Evolutionary conservation across 192 early-diverging fungal species (phyloP), one percentile per base, ranked within the genome.

Genomic region (Powellomyces hirtus): DNA sequence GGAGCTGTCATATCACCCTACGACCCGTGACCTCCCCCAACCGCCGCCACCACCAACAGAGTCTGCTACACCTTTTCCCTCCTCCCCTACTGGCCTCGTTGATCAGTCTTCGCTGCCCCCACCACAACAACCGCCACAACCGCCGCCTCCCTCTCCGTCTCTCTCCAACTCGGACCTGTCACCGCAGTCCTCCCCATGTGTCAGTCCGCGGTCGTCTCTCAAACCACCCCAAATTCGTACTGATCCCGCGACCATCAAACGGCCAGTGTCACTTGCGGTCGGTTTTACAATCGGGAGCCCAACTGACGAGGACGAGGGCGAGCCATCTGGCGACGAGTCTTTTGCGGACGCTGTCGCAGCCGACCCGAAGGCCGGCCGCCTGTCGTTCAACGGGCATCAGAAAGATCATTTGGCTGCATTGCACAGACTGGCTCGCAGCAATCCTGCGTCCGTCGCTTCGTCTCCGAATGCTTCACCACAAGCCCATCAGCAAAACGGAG

Each of bases 381-480:
- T 72, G 4, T 72, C 70, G 1, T 72, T 38, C 52, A 72, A 72
- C 38, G 70, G 70, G 14, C 70, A 72, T 46, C 51, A 72, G 30
- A 37, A 65, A 16, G 62, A 72, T 45, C 70, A 72, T 44, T 49
- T 72, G 2, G 70, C 70, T 10, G 70, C 70, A 0, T 49, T 72
- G 5, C 62, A 64, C n/a, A 31, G 6, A 7, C 37, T 65, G 0
- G 70, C 53, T 8, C 26, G 51, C 1, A 56, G 24, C n/a, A 20
- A 8, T 42, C 18, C 40, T 42, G 8, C 40, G 16, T 5, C 53
- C 29, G 5, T 31, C 18, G 29, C 26, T 18, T 33, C 53, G 18
- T 29, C 53, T 34, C 20, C 20, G 18, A 27, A 29, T 30, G 53
- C 53, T 4, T 56, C 53, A 18, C 53, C 53, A 29, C 29, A 16